A percentile compares a stretch with the other conserved stretches of the same genome.
Conservation (phyloP, 2,329 filamentous ascomycete genomes). For the Beauveria scarabaeidicola region DNA sequence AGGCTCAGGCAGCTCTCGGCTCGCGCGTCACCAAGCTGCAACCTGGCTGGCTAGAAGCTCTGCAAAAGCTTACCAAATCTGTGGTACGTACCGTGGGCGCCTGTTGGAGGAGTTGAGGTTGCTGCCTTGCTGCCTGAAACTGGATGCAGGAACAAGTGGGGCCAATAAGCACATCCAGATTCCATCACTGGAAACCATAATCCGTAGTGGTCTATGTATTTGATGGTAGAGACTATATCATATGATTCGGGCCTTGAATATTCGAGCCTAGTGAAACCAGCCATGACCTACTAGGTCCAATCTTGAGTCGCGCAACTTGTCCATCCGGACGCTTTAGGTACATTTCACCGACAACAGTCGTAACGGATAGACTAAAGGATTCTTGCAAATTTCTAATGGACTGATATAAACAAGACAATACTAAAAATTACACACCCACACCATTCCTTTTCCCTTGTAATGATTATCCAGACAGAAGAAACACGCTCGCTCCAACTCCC, state of each 20-base stretch:
- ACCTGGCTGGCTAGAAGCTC: constrained; percentile 7
- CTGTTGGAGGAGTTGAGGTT: not conserved
- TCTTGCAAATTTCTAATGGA: not conserved
- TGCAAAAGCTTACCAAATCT: constrained; percentile 11
- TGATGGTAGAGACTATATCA: too few species aligned
- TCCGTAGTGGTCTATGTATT: too few species aligned
- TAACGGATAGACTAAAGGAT: not conserved
- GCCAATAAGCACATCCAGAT: not conserved
- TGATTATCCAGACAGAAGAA: constrained; percentile 9
- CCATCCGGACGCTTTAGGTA: not conserved
- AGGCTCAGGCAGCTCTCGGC: constrained; percentile 35
- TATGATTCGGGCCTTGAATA: too few species aligned
- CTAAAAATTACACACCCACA: not conserved
- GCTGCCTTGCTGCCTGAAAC: constrained; percentile 18
- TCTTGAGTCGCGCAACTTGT: too few species aligned
- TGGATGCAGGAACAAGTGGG: not conserved
- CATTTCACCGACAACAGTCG: not conserved
- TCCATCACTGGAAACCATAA: too few species aligned
- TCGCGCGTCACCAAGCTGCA: constrained; percentile 31
- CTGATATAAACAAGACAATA: not conserved
- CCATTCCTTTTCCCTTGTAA: not conserved
- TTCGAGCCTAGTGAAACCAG: too few species aligned
- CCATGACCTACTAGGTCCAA: too few species aligned
- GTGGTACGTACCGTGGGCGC: constrained; percentile 12
- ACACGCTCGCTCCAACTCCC: constrained; percentile 1